These are phyloP conservation scores for Saprolegnia parasitica DNA, from an alignment of 352 stramenopile species.

Conservation along the genomic window DNA sequence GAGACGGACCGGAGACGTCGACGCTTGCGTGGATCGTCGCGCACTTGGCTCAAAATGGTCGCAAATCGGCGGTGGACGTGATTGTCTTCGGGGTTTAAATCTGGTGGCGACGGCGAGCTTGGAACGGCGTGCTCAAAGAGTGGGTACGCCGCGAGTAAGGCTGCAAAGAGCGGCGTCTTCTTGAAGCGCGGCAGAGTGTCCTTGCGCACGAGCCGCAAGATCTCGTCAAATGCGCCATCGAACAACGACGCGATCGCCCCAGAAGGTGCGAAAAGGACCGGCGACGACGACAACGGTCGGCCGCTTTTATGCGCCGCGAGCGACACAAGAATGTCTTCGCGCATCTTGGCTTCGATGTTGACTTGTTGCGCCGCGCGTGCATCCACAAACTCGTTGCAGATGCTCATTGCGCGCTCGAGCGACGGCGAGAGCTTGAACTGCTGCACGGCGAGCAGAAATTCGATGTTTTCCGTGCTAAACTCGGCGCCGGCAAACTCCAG, in stretches of 20 bases:
- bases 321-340: conserved; percentile 39
- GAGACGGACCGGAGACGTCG: background rate
- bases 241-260: conserved; percentile 42
- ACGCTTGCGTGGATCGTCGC: background rate
- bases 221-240: conserved; percentile 61
- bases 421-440: conserved; percentile 31
- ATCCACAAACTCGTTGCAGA: conserved; percentile 47
- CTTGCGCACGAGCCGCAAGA: conserved; percentile 76
- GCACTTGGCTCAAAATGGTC: conserved; percentile 15
- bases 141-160: conserved; percentile 47
- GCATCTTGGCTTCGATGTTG: conserved; percentile 61
- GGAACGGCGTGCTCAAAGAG: background rate
- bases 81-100: background rate
- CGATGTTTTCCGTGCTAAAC: conserved; percentile 75
- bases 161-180: conserved; percentile 66
- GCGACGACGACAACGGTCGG: background rate
- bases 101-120: background rate
- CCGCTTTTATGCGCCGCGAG: conserved; percentile 31
- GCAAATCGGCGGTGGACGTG: conserved; percentile 17
- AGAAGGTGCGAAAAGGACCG: background rate
- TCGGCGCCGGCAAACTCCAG: conserved; percentile 60
- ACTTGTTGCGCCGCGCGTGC: conserved; percentile 55
- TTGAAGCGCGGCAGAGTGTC: conserved; percentile 81
- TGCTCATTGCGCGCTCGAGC: background rate
- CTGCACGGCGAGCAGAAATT: conserved; percentile 66